Base-by-base conservation (phyloP, 1,284 basidiomycete species). In the Ganoderma boninense region DNA sequence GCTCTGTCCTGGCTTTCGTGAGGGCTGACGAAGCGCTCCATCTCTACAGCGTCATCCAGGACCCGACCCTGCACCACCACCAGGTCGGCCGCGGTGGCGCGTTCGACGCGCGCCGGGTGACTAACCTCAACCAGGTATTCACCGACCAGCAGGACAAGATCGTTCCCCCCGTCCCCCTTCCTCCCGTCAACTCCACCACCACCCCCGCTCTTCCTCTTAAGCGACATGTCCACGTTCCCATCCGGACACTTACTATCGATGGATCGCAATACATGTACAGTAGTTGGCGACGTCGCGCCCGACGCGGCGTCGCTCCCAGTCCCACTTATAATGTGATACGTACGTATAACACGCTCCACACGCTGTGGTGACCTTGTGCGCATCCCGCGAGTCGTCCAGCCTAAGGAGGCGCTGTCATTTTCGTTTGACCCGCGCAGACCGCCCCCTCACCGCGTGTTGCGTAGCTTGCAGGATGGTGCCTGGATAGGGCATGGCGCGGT, bases 81-180 rank as follows among this genome's bases (percentile, higher is more conserved):
- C 57, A 67, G 23, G 64, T 63, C 32, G 73, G 71, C 57, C 63
- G 66, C 20, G 72, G 73, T 13, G 75, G 74, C 46, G 68, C 62
- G 44, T 77, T 74, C 69, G 78, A 79, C 62, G 71, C 69, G 8
- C 74, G 78, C 54, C 69, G 78, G 59, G 76, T 75, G 14, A 73
- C 74, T 13, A 46, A 72, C 10, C 29, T 79, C 54, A 71, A 73
- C 65, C 72, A 77, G 35, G 74, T 79, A 57, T 64, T 71, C 54
- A 71, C 70, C 14, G 70, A 73, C 46, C 46, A 38, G 44, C 44
- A 40, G 43, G 68, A 71, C 65, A 46, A 62, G 29, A 68, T 70
- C 32, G 29, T 43, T 16, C 71, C 65, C 65, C 67, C 38, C 8
- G 20, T 38, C 52, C 54, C 32, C 20, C 59, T 64, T 3, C 49